These are phyloP conservation scores for Cryptococcus sp. DNA, from an alignment of 1,284 basidiomycete species.

Conservation along the genomic window DNA sequence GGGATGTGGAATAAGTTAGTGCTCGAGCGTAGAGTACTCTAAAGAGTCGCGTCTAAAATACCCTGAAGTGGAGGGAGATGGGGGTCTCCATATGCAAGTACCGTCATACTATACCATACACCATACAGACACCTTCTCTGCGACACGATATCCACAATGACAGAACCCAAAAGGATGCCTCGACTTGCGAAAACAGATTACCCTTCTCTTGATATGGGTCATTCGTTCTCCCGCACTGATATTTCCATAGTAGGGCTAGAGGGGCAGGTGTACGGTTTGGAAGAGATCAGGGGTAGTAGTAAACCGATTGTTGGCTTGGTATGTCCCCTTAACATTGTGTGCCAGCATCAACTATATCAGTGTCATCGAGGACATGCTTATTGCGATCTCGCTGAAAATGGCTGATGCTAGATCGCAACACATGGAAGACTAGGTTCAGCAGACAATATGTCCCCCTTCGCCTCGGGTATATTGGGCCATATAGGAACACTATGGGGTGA, in stretches of 20 bases:
- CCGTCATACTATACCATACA: too few species aligned
- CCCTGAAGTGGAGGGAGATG: too few species aligned
- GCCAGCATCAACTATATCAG: too few species aligned
- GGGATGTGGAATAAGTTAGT: too few species aligned
- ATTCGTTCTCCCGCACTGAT: conserved; percentile 11
- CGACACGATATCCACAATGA: conserved; percentile 4
- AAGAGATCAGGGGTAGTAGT: conserved; percentile 29
- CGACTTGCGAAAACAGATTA: conserved; percentile 21
- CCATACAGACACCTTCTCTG: too few species aligned
- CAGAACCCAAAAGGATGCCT: background rate
- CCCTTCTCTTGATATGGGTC: conserved; percentile 25
- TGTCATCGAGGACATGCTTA: too few species aligned
- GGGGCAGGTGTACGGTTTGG: conserved; percentile 38
- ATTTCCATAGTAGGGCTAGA: conserved; percentile 33
- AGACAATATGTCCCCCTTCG: conserved; percentile 36
- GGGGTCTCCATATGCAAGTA: too few species aligned
- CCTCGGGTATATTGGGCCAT: conserved; percentile 34
- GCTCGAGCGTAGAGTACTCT: too few species aligned
- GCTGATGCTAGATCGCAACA: conserved; percentile 29
- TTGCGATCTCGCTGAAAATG: too few species aligned
- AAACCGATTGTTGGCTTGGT: conserved; percentile 34
- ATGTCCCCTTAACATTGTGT: too few species aligned
- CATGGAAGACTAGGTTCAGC: conserved; percentile 39
- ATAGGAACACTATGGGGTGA: conserved; percentile 6
- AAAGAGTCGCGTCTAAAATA: too few species aligned